Conservation (phyloP, 495 filamentous ascomycete species). For the Oidiodendron maius region DNA sequence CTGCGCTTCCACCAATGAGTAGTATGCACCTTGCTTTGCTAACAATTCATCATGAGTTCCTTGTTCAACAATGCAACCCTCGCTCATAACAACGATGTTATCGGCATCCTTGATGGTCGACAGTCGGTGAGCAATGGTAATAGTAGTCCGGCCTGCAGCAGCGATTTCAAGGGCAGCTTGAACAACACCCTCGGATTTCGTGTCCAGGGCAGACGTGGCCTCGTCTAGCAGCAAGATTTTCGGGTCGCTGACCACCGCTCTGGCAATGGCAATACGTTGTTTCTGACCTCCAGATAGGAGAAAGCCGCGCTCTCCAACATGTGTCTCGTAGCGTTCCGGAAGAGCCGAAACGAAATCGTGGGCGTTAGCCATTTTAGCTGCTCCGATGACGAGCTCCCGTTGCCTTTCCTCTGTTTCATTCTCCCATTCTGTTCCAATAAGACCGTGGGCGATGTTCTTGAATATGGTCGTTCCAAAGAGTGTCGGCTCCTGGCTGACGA, state of each 20-base stretch:
- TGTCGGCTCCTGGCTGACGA: conserved; percentile 80
- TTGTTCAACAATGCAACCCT: conserved; percentile 84
- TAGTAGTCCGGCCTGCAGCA: conserved; percentile 86
- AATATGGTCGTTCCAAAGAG: conserved; percentile 83
- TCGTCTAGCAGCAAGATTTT: conserved; percentile 94
- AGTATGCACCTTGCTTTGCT: conserved; percentile 56
- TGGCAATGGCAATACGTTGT: conserved; percentile 81
- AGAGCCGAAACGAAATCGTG: conserved; percentile 83
- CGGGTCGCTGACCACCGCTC: conserved; percentile 90
- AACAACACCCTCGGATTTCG: conserved; percentile 89
- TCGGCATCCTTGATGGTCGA: conserved; percentile 91
- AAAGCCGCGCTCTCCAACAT: conserved; percentile 93
- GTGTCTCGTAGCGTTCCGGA: conserved; percentile 87
- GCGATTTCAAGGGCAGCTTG: conserved; percentile 88
- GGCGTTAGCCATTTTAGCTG: conserved; percentile 86
- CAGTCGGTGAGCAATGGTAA: conserved; percentile 90
- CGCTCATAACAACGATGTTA: conserved; percentile 90
- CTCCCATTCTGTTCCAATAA: conserved; percentile 80
- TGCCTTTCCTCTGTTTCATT: conserved; percentile 57
- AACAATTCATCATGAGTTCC: conserved; percentile 73
- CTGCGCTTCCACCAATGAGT: conserved; percentile 74
- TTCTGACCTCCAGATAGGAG: conserved; percentile 92
- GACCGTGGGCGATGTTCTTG: conserved; percentile 78
- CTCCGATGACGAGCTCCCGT: conserved; percentile 64
- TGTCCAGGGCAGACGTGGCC: conserved; percentile 92